phyloP scores from a whole-genome alignment of 768 basidiomycete species.

The Tricholoma matsutake region DNA sequence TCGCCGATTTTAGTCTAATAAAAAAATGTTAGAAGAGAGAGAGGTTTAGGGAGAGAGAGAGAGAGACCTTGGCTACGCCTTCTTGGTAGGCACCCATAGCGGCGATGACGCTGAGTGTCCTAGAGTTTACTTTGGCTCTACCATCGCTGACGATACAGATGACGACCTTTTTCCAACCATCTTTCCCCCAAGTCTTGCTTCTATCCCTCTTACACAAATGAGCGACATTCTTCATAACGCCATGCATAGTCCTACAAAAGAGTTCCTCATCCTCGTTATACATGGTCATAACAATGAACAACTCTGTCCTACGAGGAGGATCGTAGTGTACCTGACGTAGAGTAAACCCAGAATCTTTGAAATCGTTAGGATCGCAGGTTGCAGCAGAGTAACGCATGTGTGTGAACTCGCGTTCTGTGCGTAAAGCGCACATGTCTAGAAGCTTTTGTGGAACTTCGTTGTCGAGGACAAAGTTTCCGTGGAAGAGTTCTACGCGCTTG shows the following conservation, averaged over 20 bases:
- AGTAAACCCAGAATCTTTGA: slow-evolving; percentile 77
- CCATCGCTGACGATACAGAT: slow-evolving; percentile 92
- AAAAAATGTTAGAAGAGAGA: too few relatives aligned
- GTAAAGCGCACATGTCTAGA: slow-evolving; percentile 73
- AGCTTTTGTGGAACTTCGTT: slow-evolving; percentile 88
- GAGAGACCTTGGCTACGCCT: slow-evolving; percentile 72
- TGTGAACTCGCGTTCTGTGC: slow-evolving; percentile 86
- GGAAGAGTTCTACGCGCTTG: slow-evolving; percentile 88
- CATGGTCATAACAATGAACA: slow-evolving; percentile 99
- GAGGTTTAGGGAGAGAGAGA: too few relatives aligned
- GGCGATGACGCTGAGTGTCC: slow-evolving; percentile 84
- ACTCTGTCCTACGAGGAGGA: slow-evolving; percentile 84
- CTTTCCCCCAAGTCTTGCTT: slow-evolving; percentile 94
- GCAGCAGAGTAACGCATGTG: slow-evolving; percentile 96
- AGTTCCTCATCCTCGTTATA: slow-evolving; percentile 93
- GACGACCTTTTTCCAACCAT: slow-evolving; percentile 98
- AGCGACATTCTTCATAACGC: slow-evolving; percentile 91
- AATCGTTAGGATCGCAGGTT: slow-evolving; percentile 95
- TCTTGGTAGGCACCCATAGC: slow-evolving; percentile 96
- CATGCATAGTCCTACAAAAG: slow-evolving; percentile 92
- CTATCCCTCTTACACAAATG: slow-evolving; percentile 84
- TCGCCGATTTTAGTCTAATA: slow-evolving; percentile 75
- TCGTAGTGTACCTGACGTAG: slow-evolving; percentile 90
- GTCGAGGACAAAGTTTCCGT: slow-evolving; percentile 93
- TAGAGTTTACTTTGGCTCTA: slow-evolving; percentile 76